Conservation (phyloP, 1,284 basidiomycete species). For the Puccinia triticina region DNA sequence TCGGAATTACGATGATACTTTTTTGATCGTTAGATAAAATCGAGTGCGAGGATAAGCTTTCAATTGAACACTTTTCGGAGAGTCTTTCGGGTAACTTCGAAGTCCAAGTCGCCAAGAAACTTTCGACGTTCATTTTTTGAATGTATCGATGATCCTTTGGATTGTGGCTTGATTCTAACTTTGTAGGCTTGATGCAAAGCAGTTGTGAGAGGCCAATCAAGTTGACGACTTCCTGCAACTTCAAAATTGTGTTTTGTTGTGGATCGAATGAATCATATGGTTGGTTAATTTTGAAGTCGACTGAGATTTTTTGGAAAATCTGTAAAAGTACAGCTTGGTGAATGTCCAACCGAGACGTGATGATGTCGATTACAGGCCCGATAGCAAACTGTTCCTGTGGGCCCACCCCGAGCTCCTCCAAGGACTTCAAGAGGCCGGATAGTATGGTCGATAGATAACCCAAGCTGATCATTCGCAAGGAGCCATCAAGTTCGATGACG, state of each 20-base stretch:
- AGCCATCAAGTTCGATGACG: conserved; percentile 17
- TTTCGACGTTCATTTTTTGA: conserved; percentile 25
- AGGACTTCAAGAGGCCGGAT: conserved; percentile 20
- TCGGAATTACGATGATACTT: conserved; percentile 34
- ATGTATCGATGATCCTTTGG: conserved; percentile 27
- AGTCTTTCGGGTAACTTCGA: conserved; percentile 5
- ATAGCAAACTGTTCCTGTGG: conserved; percentile 36
- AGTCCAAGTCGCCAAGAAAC: conserved; percentile 35
- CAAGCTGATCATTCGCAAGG: conserved; percentile 37
- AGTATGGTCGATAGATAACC: conserved; percentile 40
- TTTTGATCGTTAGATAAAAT: conserved; percentile 38
- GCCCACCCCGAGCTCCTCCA: conserved; percentile 26
- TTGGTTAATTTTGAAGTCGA: conserved; percentile 6
- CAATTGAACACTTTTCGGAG: conserved; percentile 19
- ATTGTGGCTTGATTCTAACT: conserved; percentile 24
- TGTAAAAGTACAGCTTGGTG: conserved; percentile 27
- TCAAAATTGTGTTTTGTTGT: background rate
- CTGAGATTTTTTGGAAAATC: conserved; percentile 20
- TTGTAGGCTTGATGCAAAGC: conserved; percentile 32
- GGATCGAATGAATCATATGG: conserved; percentile 21
- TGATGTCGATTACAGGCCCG: conserved; percentile 23
- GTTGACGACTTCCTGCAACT: conserved; percentile 27
- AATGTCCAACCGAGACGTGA: conserved; percentile 15
- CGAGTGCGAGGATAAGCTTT: conserved; percentile 40
- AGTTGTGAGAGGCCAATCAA: conserved; percentile 40